Evolutionary conservation across 768 basidiomycete genomes (phyloP).

Genomic region (Podaxis rugospora): DNA sequence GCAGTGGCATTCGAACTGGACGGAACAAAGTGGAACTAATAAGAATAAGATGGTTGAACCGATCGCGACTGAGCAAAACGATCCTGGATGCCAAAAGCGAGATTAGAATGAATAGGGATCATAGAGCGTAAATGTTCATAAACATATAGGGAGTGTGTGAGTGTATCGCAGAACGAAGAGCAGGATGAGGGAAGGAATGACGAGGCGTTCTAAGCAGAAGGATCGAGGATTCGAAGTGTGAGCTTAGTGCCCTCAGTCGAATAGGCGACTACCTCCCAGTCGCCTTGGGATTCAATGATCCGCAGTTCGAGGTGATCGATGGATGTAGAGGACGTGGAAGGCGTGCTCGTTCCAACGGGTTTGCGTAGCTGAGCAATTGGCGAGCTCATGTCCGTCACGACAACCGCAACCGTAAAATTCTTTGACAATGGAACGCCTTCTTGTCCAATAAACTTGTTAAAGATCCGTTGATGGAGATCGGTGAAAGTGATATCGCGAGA

Average conservation of each 20-base stretch:
- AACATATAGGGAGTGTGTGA: background rate
- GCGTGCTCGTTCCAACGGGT: constrained; percentile 16
- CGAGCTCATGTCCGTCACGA: constrained; percentile 25
- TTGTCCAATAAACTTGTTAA: constrained; percentile 63
- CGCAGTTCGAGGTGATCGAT: constrained; percentile 33
- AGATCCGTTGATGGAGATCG: constrained; percentile 53
- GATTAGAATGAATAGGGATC: background rate
- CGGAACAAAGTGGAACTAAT: background rate
- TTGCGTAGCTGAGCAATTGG: constrained; percentile 7
- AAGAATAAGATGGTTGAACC: constrained; percentile 2
- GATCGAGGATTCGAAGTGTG: constrained; percentile 50
- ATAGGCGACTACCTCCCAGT: constrained; percentile 52
- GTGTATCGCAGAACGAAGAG: background rate
- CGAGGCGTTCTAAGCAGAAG: constrained; percentile 11
- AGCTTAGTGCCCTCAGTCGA: constrained; percentile 47
- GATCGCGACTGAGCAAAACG: background rate
- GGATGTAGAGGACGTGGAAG: constrained; percentile 29
- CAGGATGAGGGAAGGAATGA: constrained; percentile 1
- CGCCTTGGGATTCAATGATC: constrained; percentile 49
- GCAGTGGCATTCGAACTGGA: background rate
- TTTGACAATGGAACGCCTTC: constrained; percentile 51
- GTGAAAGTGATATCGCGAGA: constrained; percentile 40
- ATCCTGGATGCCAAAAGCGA: background rate
- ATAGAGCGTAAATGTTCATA: background rate
- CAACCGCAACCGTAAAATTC: constrained; percentile 51